phyloP scores from a whole-genome alignment of 2,329 filamentous ascomycete genomes.

The Sporothrix curviconia region DNA sequence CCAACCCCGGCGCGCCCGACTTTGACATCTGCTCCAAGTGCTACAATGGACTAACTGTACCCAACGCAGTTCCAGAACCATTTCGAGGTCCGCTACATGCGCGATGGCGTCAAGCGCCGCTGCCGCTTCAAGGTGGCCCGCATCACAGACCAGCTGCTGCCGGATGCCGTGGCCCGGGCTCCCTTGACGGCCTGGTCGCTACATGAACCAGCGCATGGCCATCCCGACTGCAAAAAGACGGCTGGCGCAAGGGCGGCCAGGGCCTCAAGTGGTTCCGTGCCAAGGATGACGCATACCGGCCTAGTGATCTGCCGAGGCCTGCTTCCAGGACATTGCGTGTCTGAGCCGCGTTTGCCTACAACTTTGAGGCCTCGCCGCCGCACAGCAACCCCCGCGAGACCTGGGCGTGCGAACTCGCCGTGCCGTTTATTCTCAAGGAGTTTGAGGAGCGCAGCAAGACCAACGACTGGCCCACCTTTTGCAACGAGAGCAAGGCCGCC shows the following conservation, averaged over 20 bases:
- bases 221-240: slow-evolving; percentile 28
- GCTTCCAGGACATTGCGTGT: slow-evolving; percentile 29
- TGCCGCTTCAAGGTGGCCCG: slow-evolving; percentile 29
- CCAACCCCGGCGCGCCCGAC: slow-evolving; percentile 27
- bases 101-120: slow-evolving; percentile 19
- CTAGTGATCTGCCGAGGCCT: slow-evolving; percentile 35
- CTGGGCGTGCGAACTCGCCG: slow-evolving; percentile 32
- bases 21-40: slow-evolving; percentile 37
- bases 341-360: slow-evolving; percentile 25
- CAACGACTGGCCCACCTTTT: slow-evolving; percentile 30
- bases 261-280: slow-evolving; percentile 29
- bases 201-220: slow-evolving; percentile 24
- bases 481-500: slow-evolving; percentile 23
- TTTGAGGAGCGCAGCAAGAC: slow-evolving; percentile 23
- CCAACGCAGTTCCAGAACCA: slow-evolving; percentile 24
- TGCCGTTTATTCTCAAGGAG: slow-evolving; percentile 27
- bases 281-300: slow-evolving; percentile 23
- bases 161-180: slow-evolving; percentile 25
- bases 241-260: slow-evolving; percentile 20
- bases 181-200: slow-evolving; percentile 24
- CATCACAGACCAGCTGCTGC: slow-evolving; percentile 30
- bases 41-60: slow-evolving; percentile 32
- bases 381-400: slow-evolving; percentile 23
- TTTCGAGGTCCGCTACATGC: slow-evolving; percentile 23
- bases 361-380: slow-evolving; percentile 22